A percentile compares a stretch with the other conserved stretches of the same genome.
These are phyloP conservation scores for Tylopilus sp. DNA, from an alignment of 1,284 basidiomycete species.

Conservation along the genomic window DNA sequence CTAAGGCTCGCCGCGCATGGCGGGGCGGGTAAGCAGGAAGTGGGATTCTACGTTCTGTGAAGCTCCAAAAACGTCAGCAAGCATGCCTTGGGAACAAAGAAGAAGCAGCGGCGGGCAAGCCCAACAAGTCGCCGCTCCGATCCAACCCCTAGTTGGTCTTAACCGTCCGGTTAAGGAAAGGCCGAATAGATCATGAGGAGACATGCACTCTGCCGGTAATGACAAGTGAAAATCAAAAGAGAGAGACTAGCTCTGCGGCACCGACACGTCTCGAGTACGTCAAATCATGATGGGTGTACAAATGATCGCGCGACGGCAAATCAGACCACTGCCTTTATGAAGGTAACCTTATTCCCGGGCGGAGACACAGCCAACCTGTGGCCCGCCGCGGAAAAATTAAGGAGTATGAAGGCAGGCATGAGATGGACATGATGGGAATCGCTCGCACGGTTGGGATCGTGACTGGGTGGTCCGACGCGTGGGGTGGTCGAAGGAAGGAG, in stretches of 20 bases:
- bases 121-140: conserved; percentile 23
- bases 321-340: conserved; percentile 17
- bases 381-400: conserved; percentile 10
- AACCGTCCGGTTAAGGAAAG: conserved; percentile 3
- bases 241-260: conserved; percentile 17
- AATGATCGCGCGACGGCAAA: conserved; percentile 22
- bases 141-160: background rate
- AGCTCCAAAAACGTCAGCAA: conserved; percentile 14
- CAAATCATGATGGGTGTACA: conserved; percentile 15
- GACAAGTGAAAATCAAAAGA: conserved; percentile 27
- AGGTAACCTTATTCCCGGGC: conserved; percentile 28
- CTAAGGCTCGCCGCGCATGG: conserved; percentile 4
- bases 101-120: conserved; percentile 11
- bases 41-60: conserved; percentile 5
- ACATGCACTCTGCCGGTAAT: conserved; percentile 19
- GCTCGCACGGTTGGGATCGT: conserved; percentile 25
- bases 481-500: background rate
- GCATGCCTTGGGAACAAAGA: conserved; percentile 3
- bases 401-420: conserved; percentile 7
- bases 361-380: conserved; percentile 3
- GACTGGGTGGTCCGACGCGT: conserved; percentile 1
- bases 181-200: conserved; percentile 6
- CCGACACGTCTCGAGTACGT: conserved; percentile 31
- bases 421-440: conserved; percentile 9
- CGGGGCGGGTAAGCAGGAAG: conserved; percentile 11